phyloP scores from a whole-genome alignment of 2,329 filamentous ascomycete genomes.

The Colletotrichum lentis region DNA sequence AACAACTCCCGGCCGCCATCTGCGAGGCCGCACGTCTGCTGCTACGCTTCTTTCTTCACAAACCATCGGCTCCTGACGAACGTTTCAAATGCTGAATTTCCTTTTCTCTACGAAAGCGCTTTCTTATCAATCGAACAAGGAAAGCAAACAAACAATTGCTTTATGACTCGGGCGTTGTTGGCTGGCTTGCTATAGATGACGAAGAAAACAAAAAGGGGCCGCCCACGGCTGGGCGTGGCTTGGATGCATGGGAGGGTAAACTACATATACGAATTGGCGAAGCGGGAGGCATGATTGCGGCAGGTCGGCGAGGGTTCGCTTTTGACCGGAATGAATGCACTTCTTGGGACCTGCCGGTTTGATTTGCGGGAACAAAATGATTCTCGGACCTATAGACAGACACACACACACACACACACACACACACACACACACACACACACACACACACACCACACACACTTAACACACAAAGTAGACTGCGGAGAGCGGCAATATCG shows the following conservation, averaged over 20 bases:
- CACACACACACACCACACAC: too few species aligned
- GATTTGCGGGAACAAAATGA: not conserved
- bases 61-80: not conserved
- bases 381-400: slow-evolving; percentile 23
- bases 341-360: slow-evolving; percentile 16
- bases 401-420: slow-evolving; percentile 6
- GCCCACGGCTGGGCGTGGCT: slow-evolving; percentile 18
- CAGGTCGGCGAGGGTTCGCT: not conserved
- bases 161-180: slow-evolving; percentile 36
- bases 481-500: slow-evolving; percentile 18
- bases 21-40: slow-evolving; percentile 11
- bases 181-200: slow-evolving; percentile 34
- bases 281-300: slow-evolving; percentile 20
- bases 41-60: slow-evolving; percentile 10
- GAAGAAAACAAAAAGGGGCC: slow-evolving; percentile 22
- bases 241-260: slow-evolving; percentile 26
- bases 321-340: slow-evolving; percentile 7
- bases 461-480: not conserved
- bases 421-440: slow-evolving; percentile 14
- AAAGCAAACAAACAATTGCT: slow-evolving; percentile 25
- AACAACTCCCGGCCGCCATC: not conserved
- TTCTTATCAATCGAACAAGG: slow-evolving; percentile 28
- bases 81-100: not conserved
- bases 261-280: slow-evolving; percentile 20
- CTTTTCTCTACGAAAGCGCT: slow-evolving; percentile 29